A percentile compares a stretch with the other conserved stretches of the same genome.
These are phyloP conservation scores for Mycosphaerella arachidis DNA, from an alignment of 2,329 filamentous ascomycete species.

Conservation along the genomic window DNA sequence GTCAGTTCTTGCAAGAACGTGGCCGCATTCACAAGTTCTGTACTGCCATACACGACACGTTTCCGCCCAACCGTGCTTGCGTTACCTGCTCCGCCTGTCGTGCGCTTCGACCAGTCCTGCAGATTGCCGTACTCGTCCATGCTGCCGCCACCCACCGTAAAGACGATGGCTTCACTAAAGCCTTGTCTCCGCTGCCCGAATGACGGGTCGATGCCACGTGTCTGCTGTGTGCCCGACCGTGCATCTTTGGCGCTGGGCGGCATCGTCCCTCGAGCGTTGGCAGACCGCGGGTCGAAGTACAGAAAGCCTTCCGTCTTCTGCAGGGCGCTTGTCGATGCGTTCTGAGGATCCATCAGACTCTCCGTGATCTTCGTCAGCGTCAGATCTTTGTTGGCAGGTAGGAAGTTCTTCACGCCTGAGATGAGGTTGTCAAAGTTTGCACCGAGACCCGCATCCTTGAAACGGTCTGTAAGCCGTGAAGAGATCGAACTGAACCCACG, in stretches of 20 bases:
- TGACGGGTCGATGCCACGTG: constrained; percentile 23
- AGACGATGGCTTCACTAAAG: constrained; percentile 40
- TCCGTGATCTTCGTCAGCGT: constrained; percentile 98
- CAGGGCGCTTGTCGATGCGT: constrained; percentile 85
- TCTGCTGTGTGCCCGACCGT: constrained; percentile 35
- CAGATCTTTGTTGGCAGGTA: constrained; percentile 92
- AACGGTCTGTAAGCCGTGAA: constrained; percentile 83
- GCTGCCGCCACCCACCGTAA: constrained; percentile 71
- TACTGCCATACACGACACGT: constrained; percentile 91
- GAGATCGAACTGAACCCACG: constrained; percentile 89
- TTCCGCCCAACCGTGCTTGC: constrained; percentile 58
- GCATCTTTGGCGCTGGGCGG: constrained; percentile 63
- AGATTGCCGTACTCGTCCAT: constrained; percentile 99
- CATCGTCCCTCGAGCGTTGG: constrained; percentile 88
- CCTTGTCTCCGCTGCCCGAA: constrained; percentile 30
- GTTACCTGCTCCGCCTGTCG: constrained; percentile 50
- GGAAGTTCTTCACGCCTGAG: constrained; percentile 93
- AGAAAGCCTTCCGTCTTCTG: constrained; percentile 95
- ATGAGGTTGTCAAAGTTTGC: constrained; percentile 92
- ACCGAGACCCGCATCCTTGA: constrained; percentile 83
- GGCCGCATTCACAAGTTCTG: constrained; percentile 62
- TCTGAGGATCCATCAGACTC: constrained; percentile 91
- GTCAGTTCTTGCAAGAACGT: constrained; percentile 59
- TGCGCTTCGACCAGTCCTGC: constrained; percentile 88
- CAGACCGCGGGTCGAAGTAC: constrained; percentile 92